phyloP scores from a whole-genome alignment of 805 yeast genomes.

The Candida hungchunana region DNA sequence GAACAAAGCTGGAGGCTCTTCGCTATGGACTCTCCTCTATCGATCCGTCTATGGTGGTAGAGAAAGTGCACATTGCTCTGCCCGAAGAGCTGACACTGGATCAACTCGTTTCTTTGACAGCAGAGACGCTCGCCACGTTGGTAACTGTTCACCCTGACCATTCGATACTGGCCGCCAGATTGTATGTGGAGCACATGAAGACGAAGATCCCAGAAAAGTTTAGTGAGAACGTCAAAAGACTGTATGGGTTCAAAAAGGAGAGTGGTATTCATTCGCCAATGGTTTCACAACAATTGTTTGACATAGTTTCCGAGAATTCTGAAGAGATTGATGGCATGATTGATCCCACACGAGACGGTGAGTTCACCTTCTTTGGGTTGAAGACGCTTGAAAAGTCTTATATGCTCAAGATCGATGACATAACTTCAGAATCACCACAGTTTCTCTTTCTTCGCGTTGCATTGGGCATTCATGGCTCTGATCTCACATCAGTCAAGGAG shows the following conservation, averaged over 20 bases:
- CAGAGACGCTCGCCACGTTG: conserved; percentile 97
- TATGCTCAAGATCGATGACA: conserved; percentile 58
- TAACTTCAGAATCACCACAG: conserved; percentile 88
- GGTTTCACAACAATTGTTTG: conserved; percentile 63
- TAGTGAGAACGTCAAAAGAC: conserved; percentile 67
- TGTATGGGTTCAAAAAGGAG: conserved; percentile 79
- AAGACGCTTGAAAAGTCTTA: conserved; percentile 90
- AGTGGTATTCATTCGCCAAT: conserved; percentile 55
- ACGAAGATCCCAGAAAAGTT: conserved; percentile 89
- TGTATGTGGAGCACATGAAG: conserved; percentile 90
- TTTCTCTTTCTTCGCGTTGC: conserved; percentile 88
- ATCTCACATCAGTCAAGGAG: conserved; percentile 63
- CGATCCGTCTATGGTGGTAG: conserved; percentile 1
- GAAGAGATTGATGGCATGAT: conserved; percentile 71
- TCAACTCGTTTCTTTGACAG: conserved; percentile 80
- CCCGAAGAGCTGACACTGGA: conserved; percentile 12
- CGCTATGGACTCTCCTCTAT: conserved; percentile 8
- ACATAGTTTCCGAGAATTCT: conserved; percentile 58
- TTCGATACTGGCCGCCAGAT: conserved; percentile 91
- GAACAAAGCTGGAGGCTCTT: conserved; percentile 1
- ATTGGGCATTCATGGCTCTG: conserved; percentile 77
- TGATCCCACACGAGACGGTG: conserved; percentile 72
- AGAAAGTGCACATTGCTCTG: conserved; percentile 7
- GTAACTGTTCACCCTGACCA: conserved; percentile 98
- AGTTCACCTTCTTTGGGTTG: conserved; percentile 81